Percentiles rank a stretch among this genome's conserved stretches.
Conservation (phyloP, 768 basidiomycete species). For the Gymnopilus dilepis region DNA sequence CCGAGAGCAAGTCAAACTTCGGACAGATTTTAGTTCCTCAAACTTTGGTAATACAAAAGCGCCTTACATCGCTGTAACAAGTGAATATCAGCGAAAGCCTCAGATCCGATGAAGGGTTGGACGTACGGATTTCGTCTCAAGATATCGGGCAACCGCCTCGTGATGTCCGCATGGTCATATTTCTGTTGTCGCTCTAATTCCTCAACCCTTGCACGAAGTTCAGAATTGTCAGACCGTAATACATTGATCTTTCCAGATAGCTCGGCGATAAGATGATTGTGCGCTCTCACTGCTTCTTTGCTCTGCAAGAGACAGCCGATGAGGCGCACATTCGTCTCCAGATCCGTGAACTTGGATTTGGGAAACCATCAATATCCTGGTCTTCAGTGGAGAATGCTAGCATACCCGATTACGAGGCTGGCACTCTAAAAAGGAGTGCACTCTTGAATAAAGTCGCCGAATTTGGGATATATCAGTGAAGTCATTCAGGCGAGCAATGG, state of each 20-base stretch:
- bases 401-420: slow-evolving; percentile 15
- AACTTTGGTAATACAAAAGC: neutral
- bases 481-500: slow-evolving; percentile 4
- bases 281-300: slow-evolving; percentile 10
- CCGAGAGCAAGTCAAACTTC: slow-evolving; percentile 10
- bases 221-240: neutral
- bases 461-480: neutral
- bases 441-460: slow-evolving; percentile 2
- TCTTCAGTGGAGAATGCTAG: neutral
- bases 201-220: slow-evolving; percentile 1
- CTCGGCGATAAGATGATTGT: slow-evolving; percentile 1
- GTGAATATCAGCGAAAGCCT: neutral
- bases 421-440: neutral
- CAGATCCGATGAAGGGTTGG: neutral
- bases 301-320: slow-evolving; percentile 12
- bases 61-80: neutral
- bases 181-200: neutral
- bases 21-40: neutral
- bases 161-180: neutral
- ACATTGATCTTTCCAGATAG: slow-evolving; percentile 6
- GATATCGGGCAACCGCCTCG: neutral
- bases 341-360: slow-evolving; percentile 12
- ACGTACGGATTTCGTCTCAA: slow-evolving; percentile 10
- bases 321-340: slow-evolving; percentile 10
- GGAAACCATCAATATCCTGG: neutral